Conservation (phyloP, 441 rosid species). For the Populus hybrid region DNA sequence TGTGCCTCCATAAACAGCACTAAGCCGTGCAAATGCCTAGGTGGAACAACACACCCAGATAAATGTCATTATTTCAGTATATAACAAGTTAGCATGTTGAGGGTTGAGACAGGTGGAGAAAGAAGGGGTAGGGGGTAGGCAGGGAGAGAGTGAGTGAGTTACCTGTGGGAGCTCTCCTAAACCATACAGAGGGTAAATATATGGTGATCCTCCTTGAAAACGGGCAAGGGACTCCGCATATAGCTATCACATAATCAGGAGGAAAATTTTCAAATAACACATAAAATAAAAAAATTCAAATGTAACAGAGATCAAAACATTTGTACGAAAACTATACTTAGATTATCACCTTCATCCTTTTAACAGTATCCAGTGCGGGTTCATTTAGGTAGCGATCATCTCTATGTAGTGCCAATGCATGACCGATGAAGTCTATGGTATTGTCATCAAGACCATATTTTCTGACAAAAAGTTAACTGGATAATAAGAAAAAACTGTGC, state of each 20-base stretch:
- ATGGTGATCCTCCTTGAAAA: conserved; percentile 89
- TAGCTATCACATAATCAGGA: conserved; percentile 39
- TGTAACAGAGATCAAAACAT: neutral
- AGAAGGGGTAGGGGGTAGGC: neutral
- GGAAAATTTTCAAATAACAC: neutral
- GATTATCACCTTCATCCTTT: conserved; percentile 76
- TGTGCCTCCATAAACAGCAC: conserved; percentile 95
- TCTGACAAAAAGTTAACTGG: conserved; percentile 35
- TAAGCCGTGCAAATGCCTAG: conserved; percentile 89
- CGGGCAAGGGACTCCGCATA: conserved; percentile 80
- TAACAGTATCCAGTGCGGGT: conserved; percentile 83
- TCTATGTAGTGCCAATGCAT: conserved; percentile 82
- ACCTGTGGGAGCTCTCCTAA: conserved; percentile 96
- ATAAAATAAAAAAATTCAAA: neutral
- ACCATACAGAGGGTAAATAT: conserved; percentile 88
- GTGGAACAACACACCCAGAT: conserved; percentile 7
- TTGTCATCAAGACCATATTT: conserved; percentile 90
- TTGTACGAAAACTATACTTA: neutral
- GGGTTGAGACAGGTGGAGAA: neutral
- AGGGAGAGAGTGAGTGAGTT: neutral
- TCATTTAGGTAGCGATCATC: conserved; percentile 69
- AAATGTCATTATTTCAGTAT: neutral
- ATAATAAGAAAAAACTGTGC: conserved; percentile 2
- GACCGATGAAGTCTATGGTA: conserved; percentile 89
- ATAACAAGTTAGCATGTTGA: neutral